These are phyloP conservation scores for Populus simonii DNA, from an alignment of 345 rosid species.

Conservation along the genomic window DNA sequence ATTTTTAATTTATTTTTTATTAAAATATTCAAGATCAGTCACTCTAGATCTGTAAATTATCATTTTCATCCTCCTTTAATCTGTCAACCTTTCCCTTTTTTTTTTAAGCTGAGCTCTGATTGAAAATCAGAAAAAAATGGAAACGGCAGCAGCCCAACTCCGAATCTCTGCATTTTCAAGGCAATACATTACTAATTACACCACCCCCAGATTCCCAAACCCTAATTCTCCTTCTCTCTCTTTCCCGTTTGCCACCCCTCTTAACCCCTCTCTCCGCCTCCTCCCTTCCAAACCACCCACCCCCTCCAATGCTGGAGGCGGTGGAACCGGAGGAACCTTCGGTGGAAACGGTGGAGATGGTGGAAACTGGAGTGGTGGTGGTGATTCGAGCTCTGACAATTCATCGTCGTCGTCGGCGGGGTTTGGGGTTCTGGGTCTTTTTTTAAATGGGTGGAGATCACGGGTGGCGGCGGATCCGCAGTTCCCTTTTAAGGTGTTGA, in stretches of 20 bases:
- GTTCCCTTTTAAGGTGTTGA: conserved; percentile 87
- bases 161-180: conserved; percentile 7
- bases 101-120: not conserved
- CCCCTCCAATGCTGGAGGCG: conserved; percentile 9
- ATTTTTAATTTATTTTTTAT: not conserved
- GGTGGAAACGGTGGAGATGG: conserved; percentile 7
- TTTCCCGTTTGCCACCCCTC: conserved; percentile 7
- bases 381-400: conserved; percentile 13
- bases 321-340: conserved; percentile 4
- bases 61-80: not conserved
- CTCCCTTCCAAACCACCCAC: conserved; percentile 5
- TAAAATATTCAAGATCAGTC: not conserved
- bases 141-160: conserved; percentile 11
- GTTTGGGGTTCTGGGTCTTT: conserved; percentile 58
- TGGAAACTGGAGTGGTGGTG: not conserved
- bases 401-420: conserved; percentile 29
- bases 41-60: conserved; percentile 3
- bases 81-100: not conserved
- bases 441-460: conserved; percentile 81
- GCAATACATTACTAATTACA: not conserved
- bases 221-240: not conserved
- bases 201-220: not conserved
- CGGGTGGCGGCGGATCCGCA: conserved; percentile 94
- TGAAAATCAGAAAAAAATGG: conserved; percentile 5
- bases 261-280: conserved; percentile 9